Percentiles rank a stretch among this genome's conserved stretches.
Conservation (phyloP, 1,284 basidiomycete genomes). For the Ceratorhiza oryzae-sativae region DNA sequence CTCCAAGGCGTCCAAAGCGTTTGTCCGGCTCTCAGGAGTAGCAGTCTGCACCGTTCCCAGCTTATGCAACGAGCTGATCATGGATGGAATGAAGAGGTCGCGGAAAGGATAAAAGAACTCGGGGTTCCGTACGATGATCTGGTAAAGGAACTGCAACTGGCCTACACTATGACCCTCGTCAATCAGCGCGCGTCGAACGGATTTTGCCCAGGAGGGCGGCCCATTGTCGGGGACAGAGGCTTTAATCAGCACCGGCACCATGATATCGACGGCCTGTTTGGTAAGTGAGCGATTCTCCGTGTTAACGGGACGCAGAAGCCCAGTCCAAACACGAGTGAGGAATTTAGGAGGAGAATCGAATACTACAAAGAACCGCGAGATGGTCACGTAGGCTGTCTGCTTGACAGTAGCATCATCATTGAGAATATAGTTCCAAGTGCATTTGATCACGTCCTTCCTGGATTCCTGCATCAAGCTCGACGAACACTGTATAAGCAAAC, state of each 20-base stretch:
- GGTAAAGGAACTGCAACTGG: constrained; percentile 89
- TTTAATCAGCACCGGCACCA: constrained; percentile 84
- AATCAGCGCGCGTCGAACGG: constrained; percentile 84
- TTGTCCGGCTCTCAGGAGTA: constrained; percentile 79
- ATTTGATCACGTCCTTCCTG: constrained; percentile 95
- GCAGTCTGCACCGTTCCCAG: constrained; percentile 65
- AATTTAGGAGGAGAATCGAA: constrained; percentile 95
- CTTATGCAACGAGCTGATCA: constrained; percentile 89
- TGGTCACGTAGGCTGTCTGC: constrained; percentile 91
- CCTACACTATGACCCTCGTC: constrained; percentile 88
- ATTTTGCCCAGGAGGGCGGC: constrained; percentile 87
- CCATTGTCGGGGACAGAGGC: constrained; percentile 65
- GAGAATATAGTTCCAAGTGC: constrained; percentile 90
- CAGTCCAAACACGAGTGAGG: constrained; percentile 92
- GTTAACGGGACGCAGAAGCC: constrained; percentile 78
- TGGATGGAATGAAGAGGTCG: constrained; percentile 94
- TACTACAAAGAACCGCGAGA: constrained; percentile 92
- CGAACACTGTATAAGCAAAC: constrained; percentile 87
- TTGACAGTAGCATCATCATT: constrained; percentile 92
- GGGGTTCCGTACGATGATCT: constrained; percentile 90
- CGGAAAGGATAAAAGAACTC: constrained; percentile 94
- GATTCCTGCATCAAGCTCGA: constrained; percentile 77
- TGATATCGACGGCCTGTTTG: constrained; percentile 87
- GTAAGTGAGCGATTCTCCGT: constrained; percentile 75
- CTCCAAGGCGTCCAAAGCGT: constrained; percentile 85